A percentile compares a stretch with the other conserved stretches of the same genome.
Evolutionary conservation across 208 protist species (phyloP).

Genomic region (Trichomonas vaginalis): DNA sequence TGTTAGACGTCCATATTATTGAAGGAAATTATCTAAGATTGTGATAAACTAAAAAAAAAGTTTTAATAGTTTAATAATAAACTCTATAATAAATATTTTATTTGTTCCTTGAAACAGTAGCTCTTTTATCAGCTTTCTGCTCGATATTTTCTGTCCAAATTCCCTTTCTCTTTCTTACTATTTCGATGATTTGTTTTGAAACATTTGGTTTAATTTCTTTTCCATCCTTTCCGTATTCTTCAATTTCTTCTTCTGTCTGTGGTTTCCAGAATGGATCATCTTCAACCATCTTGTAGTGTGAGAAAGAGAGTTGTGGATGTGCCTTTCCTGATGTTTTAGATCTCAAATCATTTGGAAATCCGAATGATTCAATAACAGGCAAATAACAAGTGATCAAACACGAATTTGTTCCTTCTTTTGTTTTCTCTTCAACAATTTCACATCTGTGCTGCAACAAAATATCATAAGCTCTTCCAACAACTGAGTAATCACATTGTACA

Average conservation of each 20-base stretch:
- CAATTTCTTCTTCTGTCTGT: neutral
- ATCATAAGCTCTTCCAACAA: slow-evolving; percentile 48
- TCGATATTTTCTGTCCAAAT: slow-evolving; percentile 5
- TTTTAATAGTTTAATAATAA: too few species aligned
- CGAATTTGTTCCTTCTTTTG: slow-evolving; percentile 75
- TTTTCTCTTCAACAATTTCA: slow-evolving; percentile 71
- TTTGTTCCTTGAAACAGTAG: neutral
- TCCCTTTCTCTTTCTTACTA: slow-evolving; percentile 14
- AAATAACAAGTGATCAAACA: slow-evolving; percentile 76
- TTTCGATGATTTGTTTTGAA: neutral
- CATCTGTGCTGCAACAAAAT: slow-evolving; percentile 37
- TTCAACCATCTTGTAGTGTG: slow-evolving; percentile 28
- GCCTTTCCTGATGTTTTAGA: slow-evolving; percentile 76
- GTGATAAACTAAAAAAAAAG: too few species aligned
- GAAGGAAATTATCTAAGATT: too few species aligned
- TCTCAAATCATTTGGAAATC: slow-evolving; percentile 64
- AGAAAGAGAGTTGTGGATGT: slow-evolving; percentile 77
- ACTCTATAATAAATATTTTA: too few species aligned
- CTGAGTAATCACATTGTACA: slow-evolving; percentile 41
- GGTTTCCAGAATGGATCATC: slow-evolving; percentile 17
- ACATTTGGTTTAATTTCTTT: slow-evolving; percentile 13
- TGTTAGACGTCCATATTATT: too few species aligned
- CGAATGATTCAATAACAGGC: slow-evolving; percentile 85
- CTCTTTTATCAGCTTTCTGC: neutral
- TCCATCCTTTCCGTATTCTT: neutral